Conservation (phyloP, 2,329 filamentous ascomycete species). For the Exophiala bonariae region DNA sequence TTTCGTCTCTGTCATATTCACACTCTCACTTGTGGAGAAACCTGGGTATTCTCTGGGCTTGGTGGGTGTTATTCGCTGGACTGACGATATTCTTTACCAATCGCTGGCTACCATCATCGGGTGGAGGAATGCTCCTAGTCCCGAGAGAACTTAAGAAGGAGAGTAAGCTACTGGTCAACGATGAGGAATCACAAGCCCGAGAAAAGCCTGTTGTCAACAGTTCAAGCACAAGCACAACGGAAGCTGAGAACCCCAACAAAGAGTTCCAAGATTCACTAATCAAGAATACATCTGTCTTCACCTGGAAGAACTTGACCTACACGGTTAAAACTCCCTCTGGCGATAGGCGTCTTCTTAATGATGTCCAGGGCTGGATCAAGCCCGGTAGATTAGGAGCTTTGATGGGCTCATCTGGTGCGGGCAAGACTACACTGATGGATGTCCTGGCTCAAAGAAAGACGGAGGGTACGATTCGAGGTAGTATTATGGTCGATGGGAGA, state of each 20-base stretch:
- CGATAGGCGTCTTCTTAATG: slow-evolving; percentile 59
- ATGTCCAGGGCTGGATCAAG: slow-evolving; percentile 73
- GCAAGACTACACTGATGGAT: slow-evolving; percentile 74
- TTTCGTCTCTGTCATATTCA: slow-evolving; percentile 55
- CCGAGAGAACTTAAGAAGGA: slow-evolving; percentile 53
- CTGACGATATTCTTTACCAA: slow-evolving; percentile 60
- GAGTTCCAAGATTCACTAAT: slow-evolving; percentile 43
- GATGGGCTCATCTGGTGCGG: slow-evolving; percentile 76
- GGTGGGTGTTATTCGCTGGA: slow-evolving; percentile 60
- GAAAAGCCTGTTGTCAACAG: slow-evolving; percentile 26
- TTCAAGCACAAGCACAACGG: slow-evolving; percentile 14
- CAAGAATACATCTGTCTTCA: slow-evolving; percentile 68
- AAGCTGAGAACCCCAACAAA: slow-evolving; percentile 32
- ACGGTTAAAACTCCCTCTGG: slow-evolving; percentile 63
- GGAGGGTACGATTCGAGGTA: slow-evolving; percentile 60
- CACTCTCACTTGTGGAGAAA: slow-evolving; percentile 59
- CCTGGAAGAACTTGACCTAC: slow-evolving; percentile 72
- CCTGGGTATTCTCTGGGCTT: slow-evolving; percentile 63
- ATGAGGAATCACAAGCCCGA: slow-evolving; percentile 51
- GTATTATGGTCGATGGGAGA: slow-evolving; percentile 67
- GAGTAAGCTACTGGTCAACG: slow-evolving; percentile 33
- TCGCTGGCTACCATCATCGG: slow-evolving; percentile 56
- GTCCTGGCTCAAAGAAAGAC: slow-evolving; percentile 71
- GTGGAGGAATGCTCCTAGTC: slow-evolving; percentile 58
- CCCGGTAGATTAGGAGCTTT: slow-evolving; percentile 75